Conservation (phyloP, 768 basidiomycete genomes). For the Podaxis sp. region DNA sequence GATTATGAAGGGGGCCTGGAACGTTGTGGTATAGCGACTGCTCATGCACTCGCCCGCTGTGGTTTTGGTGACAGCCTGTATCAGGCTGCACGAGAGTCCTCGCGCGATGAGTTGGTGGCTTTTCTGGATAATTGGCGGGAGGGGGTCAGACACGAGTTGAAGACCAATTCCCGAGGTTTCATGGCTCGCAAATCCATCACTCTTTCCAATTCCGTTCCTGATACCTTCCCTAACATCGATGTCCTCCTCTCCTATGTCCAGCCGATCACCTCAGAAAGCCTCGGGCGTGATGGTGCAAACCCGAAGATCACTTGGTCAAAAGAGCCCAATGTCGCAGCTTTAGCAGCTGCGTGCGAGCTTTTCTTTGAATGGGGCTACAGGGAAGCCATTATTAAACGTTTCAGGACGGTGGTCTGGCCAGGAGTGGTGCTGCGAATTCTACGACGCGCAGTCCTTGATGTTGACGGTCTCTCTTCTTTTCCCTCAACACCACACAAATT, state of each 20-base stretch:
- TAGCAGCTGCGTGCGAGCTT: slow-evolving; percentile 79
- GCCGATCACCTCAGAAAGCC: slow-evolving; percentile 70
- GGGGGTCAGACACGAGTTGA: slow-evolving; percentile 57
- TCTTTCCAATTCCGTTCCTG: slow-evolving; percentile 59
- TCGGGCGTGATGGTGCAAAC: slow-evolving; percentile 35
- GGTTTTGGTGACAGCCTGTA: slow-evolving; percentile 74
- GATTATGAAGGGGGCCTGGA: slow-evolving; percentile 77
- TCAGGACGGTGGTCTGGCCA: slow-evolving; percentile 80
- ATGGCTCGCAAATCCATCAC: slow-evolving; percentile 61
- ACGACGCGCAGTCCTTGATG: slow-evolving; percentile 54
- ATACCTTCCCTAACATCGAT: slow-evolving; percentile 67
- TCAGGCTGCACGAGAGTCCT: slow-evolving; percentile 48
- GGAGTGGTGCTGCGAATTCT: slow-evolving; percentile 67
- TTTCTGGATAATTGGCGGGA: slow-evolving; percentile 66
- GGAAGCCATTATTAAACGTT: slow-evolving; percentile 78
- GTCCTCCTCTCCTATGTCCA: slow-evolving; percentile 74
- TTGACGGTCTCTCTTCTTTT: slow-evolving; percentile 26
- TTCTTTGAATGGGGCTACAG: slow-evolving; percentile 92
- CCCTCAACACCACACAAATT: slow-evolving; percentile 38
- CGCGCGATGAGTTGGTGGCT: slow-evolving; percentile 36
- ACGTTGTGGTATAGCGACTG: slow-evolving; percentile 65
- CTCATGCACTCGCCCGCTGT: slow-evolving; percentile 74
- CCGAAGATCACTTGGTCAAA: slow-evolving; percentile 39
- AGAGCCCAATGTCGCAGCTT: slow-evolving; percentile 65
- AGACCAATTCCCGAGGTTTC: slow-evolving; percentile 60